A percentile compares a stretch with the other conserved stretches of the same genome.
These are phyloP conservation scores for Solanum hybrid DNA, from an alignment of 305 asterid species.

Conservation along the genomic window DNA sequence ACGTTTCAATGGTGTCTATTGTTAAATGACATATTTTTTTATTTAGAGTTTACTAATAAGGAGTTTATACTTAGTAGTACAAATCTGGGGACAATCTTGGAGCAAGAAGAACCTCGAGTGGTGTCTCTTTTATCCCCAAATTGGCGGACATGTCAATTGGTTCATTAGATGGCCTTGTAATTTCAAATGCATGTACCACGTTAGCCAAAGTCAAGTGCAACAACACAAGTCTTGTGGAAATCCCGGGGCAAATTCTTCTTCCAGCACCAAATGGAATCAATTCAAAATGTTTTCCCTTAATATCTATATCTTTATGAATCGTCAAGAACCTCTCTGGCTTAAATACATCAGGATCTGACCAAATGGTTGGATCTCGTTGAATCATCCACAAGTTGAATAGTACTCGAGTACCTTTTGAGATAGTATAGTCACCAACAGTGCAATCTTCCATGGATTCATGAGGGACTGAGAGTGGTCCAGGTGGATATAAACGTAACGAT, in stretches of 20 bases:
- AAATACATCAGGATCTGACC: constrained; percentile 26
- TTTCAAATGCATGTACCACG: constrained; percentile 25
- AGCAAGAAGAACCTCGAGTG: neutral
- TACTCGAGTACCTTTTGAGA: constrained; percentile 27
- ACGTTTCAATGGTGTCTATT: neutral
- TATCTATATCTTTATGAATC: constrained; percentile 14
- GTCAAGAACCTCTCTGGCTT: constrained; percentile 36
- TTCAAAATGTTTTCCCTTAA: constrained; percentile 20
- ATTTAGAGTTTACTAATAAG: neutral
- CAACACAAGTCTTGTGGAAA: constrained; percentile 8
- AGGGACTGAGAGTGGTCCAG: constrained; percentile 8
- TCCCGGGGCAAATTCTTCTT: constrained; percentile 34
- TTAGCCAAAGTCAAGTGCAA: constrained; percentile 20
- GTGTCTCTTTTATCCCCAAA: neutral
- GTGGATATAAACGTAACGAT: constrained; percentile 23
- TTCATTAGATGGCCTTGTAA: neutral
- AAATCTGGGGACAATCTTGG: neutral
- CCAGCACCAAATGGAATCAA: constrained; percentile 38
- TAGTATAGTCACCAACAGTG: constrained; percentile 18
- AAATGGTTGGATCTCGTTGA: constrained; percentile 23
- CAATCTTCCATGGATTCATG: constrained; percentile 22
- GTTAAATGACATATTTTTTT: neutral
- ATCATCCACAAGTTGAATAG: constrained; percentile 25
- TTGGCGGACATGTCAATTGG: neutral
- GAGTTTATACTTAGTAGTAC: neutral